Conservation (phyloP, 495 filamentous ascomycete species). For the Hyaloscypha hepaticicola region DNA sequence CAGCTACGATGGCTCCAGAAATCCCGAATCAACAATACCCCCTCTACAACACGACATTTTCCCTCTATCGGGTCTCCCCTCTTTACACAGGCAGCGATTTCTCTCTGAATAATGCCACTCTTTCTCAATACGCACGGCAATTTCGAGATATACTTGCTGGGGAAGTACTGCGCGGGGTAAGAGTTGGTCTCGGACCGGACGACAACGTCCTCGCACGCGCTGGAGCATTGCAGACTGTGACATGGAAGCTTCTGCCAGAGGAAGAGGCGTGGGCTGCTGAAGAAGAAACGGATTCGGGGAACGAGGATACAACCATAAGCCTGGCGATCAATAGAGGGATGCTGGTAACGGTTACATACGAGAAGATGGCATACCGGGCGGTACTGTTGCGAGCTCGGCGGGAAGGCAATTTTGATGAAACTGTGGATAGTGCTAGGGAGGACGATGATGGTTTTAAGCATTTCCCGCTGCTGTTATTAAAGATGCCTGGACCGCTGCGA, state of each 20-base stretch:
- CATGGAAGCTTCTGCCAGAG: conserved; percentile 45
- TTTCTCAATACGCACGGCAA: conserved; percentile 48
- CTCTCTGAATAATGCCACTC: conserved; percentile 31
- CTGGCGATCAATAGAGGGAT: conserved; percentile 36
- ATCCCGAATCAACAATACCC: conserved; percentile 30
- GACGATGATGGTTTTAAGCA: conserved; percentile 39
- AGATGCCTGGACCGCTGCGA: conserved; percentile 50
- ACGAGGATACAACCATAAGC: conserved; percentile 19
- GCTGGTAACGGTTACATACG: conserved; percentile 48
- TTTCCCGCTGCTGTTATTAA: conserved; percentile 53
- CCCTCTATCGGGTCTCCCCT: conserved; percentile 54
- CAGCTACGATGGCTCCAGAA: conserved; percentile 16
- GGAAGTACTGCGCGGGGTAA: conserved; percentile 45
- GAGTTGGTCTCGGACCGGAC: conserved; percentile 34
- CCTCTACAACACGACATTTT: conserved; percentile 56
- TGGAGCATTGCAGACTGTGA: conserved; percentile 46
- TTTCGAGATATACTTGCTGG: conserved; percentile 55
- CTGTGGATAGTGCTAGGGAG: not conserved
- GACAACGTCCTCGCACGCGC: conserved; percentile 44
- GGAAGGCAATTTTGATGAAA: conserved; percentile 6
- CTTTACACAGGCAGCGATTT: conserved; percentile 44
- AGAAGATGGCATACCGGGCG: conserved; percentile 49
- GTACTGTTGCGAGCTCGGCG: conserved; percentile 33
- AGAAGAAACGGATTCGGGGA: conserved; percentile 23
- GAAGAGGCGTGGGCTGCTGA: conserved; percentile 26